Evolutionary conservation across 2,329 filamentous ascomycete species (phyloP), one percentile per base, ranked within the genome.

Genomic region (Colletotrichum tofieldiae): DNA sequence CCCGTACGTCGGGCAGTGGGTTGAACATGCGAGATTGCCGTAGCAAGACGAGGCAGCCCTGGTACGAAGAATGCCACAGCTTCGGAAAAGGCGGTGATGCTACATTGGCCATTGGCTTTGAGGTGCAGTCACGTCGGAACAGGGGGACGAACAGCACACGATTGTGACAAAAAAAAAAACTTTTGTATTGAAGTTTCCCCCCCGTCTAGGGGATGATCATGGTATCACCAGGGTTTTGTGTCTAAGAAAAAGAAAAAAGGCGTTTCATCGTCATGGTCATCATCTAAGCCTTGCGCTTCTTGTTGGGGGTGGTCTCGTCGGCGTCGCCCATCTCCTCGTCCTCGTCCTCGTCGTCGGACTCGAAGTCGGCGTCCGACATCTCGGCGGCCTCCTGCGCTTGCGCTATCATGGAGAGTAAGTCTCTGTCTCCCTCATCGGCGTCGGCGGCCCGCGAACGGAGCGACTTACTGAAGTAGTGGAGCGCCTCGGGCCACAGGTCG

Each of bases 401-500:
- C 65, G 89, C 92, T 91, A 80, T 65, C 55, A 71, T 55, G 16
- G 67, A 61, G 54, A 65, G 71, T 73, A 71, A 73, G 71, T 71
- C 71, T 70, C 47, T 59, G 65, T 69, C 39, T 45, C 32, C 29
- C 32, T 37, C 60, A 47, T 16, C 29, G n/a, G 39, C 43, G 43
- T 20, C 16, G 59, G 37, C 41, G 39, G 41, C 59, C 14, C 39
- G 65, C 32, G 65, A 43, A 32, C 67, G 60, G 47, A 71, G 61
- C 49, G 67, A 89, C 93, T 84, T 86, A 96, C 94, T 93, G 85
- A 96, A 98, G 85, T 96, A 97, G 82, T 93, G 94, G 81, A 97
- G 92, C 70, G 95, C 96, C 74, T 91, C 91, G 59, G 94, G 93
- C 92, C 93, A 98, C 64, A 98, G 85, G 77, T 98, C 96, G 80